Evolutionary conservation across 345 rosid species (phyloP), one percentile per base, ranked within the genome.

Genomic region (Populus deltoides): DNA sequence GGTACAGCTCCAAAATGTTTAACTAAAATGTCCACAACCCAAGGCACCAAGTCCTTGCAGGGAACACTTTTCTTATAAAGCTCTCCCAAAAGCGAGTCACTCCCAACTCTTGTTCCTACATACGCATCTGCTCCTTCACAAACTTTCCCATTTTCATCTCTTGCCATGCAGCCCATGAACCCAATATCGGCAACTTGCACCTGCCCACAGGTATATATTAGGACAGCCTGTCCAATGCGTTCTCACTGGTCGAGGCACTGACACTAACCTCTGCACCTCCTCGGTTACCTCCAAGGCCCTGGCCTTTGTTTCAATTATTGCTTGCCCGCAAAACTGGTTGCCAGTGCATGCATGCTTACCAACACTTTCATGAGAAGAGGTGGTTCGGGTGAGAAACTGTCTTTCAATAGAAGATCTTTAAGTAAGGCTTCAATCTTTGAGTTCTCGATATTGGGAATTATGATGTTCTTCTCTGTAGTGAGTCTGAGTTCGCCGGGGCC

Each of bases 171-270:
- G 38, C 99, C 99, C 99, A 95, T 91, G 86, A 95, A 95, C 36
- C 99, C 98, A 5, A 95, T 90, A 72, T 93, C 99, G 2, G 99
- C 98, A 2, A 95, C 99, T 71, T 95, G 99, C 4, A 94, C 97
- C 49, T 94, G 98, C 8, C 90, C 99, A 1, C 99, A 95, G 22
- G 85, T 87, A n/a, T n/a, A n/a, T n/a, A 78, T 91, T 93, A 18
- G 99, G 99, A 82, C 99, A 96, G 8, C 99, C 98, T 0, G 98
- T 96, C 99, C 98, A 96, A 68, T 96, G 99, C 97, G 93, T 92
- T 87, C 99, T 91, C 59, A 96, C 85, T 0, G 93, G 91, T 67
- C 68, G 79, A 2, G 81, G 81, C 47, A 96, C 89, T 0, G 92
- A 85, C 59, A 96, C 97, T 1, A 91, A 86, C 85, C 92, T 85